Evolutionary conservation across 192 early-diverging fungal genomes (phyloP), one percentile per base, ranked within the genome.

Genomic region (Entophlyctis helioformis): DNA sequence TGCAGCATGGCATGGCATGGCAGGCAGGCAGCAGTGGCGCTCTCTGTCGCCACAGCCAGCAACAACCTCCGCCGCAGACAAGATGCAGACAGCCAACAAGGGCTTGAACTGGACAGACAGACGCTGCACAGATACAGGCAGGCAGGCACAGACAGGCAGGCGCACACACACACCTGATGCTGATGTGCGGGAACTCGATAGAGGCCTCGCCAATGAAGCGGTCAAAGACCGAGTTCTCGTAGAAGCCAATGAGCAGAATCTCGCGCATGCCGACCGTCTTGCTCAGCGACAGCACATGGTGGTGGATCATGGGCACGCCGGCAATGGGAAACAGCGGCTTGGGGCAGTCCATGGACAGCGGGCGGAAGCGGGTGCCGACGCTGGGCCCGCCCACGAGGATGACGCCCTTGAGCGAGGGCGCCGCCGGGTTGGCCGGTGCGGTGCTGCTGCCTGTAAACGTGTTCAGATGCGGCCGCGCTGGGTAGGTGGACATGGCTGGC

Each of bases 261-360:
- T 98, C 95, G 57, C 81, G 85, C 54, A 98, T 74, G 31, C 80
- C 86, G 34, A 80, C 69, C 35, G 96, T 68, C 63, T 83, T 85
- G 16, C 90, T 84, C 25, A 98, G 74, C 8, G 92, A 89, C 34
- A 79, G 78, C 51, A 98, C 81, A 64, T 96, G 95, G 73, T 98
- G 95, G 59, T 82, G 86, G 68, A 98, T 93, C 69, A 95, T 87
- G 50, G 95, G 92, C 38, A 74, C 71, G 19, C 92, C 92, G 23
- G 91, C 95, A 42, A 98, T 88, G 11, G 95, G 95, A 70, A 98
- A 98, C 49, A 98, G 72, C n/a, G 95, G 92, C 65, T 98, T 94
- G 33, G 95, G 95, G 8, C 80, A 77, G 53, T 91, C 82, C 71
- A 98, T 82, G 36, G 91, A 95, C 48, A 98, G 71, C 11, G 95